A percentile compares a stretch with the other conserved stretches of the same genome.
These are phyloP conservation scores for Coemansia sp. DNA, from an alignment of 192 early-diverging fungal genomes.

Conservation along the genomic window DNA sequence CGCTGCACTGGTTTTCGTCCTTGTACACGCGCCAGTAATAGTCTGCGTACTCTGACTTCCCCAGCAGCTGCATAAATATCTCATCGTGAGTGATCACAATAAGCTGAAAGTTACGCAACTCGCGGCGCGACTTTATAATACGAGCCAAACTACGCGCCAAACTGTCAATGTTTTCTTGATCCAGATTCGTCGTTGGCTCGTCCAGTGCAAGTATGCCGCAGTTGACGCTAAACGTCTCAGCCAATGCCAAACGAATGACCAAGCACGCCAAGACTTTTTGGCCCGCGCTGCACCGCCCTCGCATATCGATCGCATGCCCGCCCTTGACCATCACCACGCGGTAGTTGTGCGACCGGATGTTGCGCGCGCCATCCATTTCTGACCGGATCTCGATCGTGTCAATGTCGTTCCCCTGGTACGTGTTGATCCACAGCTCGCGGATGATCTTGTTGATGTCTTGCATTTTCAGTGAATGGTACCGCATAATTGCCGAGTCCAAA, in stretches of 20 bases:
- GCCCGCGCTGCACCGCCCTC: constrained; percentile 93
- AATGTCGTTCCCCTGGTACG: constrained; percentile 95
- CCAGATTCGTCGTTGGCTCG: constrained; percentile 97
- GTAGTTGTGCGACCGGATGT: constrained; percentile 84
- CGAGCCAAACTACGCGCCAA: constrained; percentile 75
- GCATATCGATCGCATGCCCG: constrained; percentile 84
- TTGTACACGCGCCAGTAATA: constrained; percentile 89
- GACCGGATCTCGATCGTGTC: constrained; percentile 95
- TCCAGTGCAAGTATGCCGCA: constrained; percentile 95
- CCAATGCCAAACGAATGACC: constrained; percentile 92
- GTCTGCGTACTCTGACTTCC: constrained; percentile 75
- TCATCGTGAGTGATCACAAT: constrained; percentile 99
- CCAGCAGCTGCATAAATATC: constrained; percentile 84
- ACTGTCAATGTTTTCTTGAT: constrained; percentile 82
- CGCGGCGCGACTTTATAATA: constrained; percentile 76
- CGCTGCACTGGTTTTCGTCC: constrained; percentile 58
- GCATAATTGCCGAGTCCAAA: constrained; percentile 82
- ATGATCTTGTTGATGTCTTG: constrained; percentile 96
- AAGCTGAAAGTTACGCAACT: constrained; percentile 92
- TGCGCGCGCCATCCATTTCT: constrained; percentile 70
- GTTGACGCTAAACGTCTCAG: constrained; percentile 89
- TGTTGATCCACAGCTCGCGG: constrained; percentile 92
- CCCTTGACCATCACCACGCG: constrained; percentile 92
- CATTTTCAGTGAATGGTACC: constrained; percentile 93
- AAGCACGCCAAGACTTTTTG: constrained; percentile 96